Base-by-base conservation (phyloP, 768 basidiomycete species). In the Suillus americanus region DNA sequence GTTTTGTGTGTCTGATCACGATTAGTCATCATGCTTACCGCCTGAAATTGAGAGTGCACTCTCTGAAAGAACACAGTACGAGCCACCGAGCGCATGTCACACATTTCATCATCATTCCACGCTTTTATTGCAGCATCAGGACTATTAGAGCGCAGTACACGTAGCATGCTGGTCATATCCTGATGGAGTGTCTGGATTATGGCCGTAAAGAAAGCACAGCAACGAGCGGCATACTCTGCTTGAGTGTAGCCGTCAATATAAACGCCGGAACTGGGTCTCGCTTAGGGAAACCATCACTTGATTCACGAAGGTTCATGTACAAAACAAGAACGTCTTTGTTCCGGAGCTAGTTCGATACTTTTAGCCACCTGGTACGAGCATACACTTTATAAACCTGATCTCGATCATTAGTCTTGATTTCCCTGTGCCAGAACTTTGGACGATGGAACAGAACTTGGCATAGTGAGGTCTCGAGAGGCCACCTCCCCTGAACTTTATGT, bases 311-410 rank as follows among this genome's bases (percentile, higher is more conserved):
- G 62, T 66, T 68, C 61, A 71, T 68, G 30, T 30, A 30, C 2
- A 71, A 41, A 0, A 73, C 72, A 1, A 69, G 12, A 41, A 68
- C 66, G 5, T 28, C n/a, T 9, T 64, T 71, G 35, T 64, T 64
- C 46, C 59, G 35, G 33, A 70, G 54, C 67, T 70, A 10, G 37
- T 3, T 18, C 0, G 20, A 0, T 55, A 30, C 30, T 30, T 30
- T 30, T 30, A 30, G 30, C 30, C 30, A 30, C 4, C 30, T 30
- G 30, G 4, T 2, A 30, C 30, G 4, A 2, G 30, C 4, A 30
- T 30, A 4, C 30, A 30, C 30, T 30, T 30, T 30, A 30, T 2
- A 30, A 30, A n/a, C n/a, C n/a, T n/a, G n/a, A n/a, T n/a, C n/a
- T n/a, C n/a, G n/a, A n/a, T n/a, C n/a, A n/a, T n/a, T n/a, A n/a